Evolutionary conservation across 805 yeast species (phyloP).

Genomic region (Ogataea minuta): DNA sequence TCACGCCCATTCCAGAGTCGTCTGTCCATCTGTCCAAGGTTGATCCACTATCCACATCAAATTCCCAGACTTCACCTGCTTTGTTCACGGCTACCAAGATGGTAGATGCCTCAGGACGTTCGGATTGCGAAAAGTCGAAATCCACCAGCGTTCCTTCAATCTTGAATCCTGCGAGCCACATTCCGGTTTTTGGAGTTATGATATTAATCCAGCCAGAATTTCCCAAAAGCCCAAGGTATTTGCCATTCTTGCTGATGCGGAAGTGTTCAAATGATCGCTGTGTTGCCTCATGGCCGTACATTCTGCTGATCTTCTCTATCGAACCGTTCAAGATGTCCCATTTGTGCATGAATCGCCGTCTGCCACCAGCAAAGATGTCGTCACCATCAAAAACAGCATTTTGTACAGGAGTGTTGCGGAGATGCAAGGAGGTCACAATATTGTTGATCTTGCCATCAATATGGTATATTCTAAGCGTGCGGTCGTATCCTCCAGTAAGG

Average conservation of each 20-base stretch:
- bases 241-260: slow-evolving; percentile 70
- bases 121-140: slow-evolving; percentile 55
- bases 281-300: slow-evolving; percentile 86
- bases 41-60: slow-evolving; percentile 49
- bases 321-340: slow-evolving; percentile 70
- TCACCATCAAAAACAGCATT: slow-evolving; percentile 63
- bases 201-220: slow-evolving; percentile 90
- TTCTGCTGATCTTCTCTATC: slow-evolving; percentile 79
- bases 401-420: slow-evolving; percentile 77
- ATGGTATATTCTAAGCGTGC: slow-evolving; percentile 81
- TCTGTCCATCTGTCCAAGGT: slow-evolving; percentile 77
- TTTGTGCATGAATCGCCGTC: slow-evolving; percentile 87
- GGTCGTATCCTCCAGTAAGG: slow-evolving; percentile 90
- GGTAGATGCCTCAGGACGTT: slow-evolving; percentile 34
- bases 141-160: slow-evolving; percentile 86
- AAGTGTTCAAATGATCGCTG: slow-evolving; percentile 89
- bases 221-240: slow-evolving; percentile 72
- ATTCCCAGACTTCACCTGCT: slow-evolving; percentile 90
- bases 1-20: slow-evolving; percentile 80
- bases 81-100: slow-evolving; percentile 62
- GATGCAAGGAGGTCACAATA: slow-evolving; percentile 76
- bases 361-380: slow-evolving; percentile 79
- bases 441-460: slow-evolving; percentile 84
- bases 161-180: slow-evolving; percentile 83
- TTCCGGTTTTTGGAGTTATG: slow-evolving; percentile 73